Conservation (phyloP, 2,329 filamentous ascomycete genomes). For the Ustulina deusta region DNA sequence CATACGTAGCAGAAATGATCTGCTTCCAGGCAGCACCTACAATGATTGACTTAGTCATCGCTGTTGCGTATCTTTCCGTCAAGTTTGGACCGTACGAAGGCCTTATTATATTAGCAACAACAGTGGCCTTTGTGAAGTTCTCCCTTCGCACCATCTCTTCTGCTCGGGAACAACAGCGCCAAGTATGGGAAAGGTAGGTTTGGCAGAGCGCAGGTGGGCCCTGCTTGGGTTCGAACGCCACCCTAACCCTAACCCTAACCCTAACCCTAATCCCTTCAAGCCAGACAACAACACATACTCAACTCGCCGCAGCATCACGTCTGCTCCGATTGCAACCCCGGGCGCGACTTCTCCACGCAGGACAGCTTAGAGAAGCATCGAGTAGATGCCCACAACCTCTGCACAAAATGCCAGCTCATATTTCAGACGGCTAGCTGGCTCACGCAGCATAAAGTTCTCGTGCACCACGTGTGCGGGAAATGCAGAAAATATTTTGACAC, state of each 20-base stretch:
- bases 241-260: neutral
- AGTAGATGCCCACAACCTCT: too few species aligned
- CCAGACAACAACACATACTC: neutral
- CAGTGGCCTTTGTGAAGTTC: neutral
- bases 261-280: too few species aligned
- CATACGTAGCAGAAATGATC: neutral
- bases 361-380: too few species aligned
- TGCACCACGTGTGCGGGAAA: too few species aligned
- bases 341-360: too few species aligned
- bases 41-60: neutral
- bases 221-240: neutral
- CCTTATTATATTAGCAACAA: neutral
- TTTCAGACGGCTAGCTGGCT: too few species aligned
- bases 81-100: neutral
- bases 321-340: neutral
- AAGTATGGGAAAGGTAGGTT: neutral
- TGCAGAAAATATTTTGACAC: too few species aligned
- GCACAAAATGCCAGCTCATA: too few species aligned
- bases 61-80: neutral
- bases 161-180: neutral
- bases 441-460: too few species aligned
- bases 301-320: conserved; percentile 1
- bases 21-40: neutral
- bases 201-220: neutral
- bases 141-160: neutral